A percentile compares a stretch with the other conserved stretches of the same genome.
Conservation (phyloP, 352 stramenopile genomes). For the Phytophthora ramorum region DNA sequence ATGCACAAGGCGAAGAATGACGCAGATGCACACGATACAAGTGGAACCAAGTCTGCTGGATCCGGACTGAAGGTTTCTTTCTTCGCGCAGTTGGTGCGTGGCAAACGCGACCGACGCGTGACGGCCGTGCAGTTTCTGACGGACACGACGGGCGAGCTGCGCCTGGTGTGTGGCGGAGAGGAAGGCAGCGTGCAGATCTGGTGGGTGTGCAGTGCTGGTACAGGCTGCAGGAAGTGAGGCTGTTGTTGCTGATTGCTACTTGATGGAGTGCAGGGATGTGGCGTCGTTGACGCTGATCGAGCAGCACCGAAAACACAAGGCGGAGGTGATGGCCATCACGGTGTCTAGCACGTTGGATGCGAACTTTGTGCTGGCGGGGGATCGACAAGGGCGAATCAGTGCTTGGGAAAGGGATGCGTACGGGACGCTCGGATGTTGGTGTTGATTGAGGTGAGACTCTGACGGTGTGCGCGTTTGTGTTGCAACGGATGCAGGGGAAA, state of each 20-base stretch:
- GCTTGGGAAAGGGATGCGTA: constrained; percentile 67
- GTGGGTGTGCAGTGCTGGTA: constrained; percentile 31
- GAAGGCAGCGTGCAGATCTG: constrained; percentile 81
- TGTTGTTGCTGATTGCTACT: not conserved
- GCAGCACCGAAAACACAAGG: constrained; percentile 72
- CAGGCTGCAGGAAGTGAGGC: not conserved
- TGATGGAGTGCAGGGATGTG: constrained; percentile 51
- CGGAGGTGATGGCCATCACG: constrained; percentile 59
- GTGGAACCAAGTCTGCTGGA: not conserved
- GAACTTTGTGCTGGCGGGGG: constrained; percentile 62
- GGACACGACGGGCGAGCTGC: constrained; percentile 38
- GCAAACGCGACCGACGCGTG: constrained; percentile 67
- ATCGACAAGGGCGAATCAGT: constrained; percentile 66
- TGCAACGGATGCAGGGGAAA: constrained; percentile 37
- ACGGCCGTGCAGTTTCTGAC: constrained; percentile 60
- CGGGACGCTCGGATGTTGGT: constrained; percentile 13
- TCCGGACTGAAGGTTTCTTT: constrained; percentile 39
- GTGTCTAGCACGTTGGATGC: constrained; percentile 37
- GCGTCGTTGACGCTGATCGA: constrained; percentile 50
- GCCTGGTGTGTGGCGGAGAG: constrained; percentile 65
- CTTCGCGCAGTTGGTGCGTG: constrained; percentile 56
- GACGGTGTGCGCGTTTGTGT: constrained; percentile 5
- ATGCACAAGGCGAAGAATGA: constrained; percentile 9
- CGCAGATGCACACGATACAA: not conserved
- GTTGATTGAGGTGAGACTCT: not conserved